Percentiles rank a stretch among this genome's conserved stretches.
Conservation (phyloP, 1,284 basidiomycete genomes). For the Mycena sp. region DNA sequence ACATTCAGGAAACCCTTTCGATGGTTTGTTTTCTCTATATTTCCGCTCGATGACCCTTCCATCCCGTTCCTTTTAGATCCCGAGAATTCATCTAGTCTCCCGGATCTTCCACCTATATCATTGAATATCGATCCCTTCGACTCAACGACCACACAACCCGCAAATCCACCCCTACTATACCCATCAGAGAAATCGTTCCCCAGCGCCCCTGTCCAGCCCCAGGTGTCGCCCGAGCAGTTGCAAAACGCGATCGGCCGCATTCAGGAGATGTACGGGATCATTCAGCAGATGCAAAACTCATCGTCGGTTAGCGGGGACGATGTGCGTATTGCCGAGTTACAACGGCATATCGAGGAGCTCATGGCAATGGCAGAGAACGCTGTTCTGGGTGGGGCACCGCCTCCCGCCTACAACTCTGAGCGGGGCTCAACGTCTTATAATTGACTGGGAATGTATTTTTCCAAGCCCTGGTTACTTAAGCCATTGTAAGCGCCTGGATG, state of each 20-base stretch:
- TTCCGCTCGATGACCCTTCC: not conserved
- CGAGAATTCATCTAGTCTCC: not conserved
- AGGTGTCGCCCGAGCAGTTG: not conserved
- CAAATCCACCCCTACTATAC: not conserved
- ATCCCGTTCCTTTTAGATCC: not conserved
- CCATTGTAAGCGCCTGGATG: too few species aligned
- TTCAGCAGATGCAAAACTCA: constrained; percentile 4
- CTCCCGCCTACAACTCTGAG: constrained; percentile 1
- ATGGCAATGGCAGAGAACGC: constrained; percentile 19
- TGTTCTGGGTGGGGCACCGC: constrained; percentile 9
- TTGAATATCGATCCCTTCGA: not conserved
- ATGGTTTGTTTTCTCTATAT: not conserved
- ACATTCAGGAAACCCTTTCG: not conserved
- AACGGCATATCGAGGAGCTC: constrained; percentile 15
- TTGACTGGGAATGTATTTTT: too few species aligned
- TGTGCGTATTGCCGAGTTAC: constrained; percentile 9
- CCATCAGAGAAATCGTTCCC: constrained; percentile 1
- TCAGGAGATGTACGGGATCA: constrained; percentile 10
- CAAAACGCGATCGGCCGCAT: constrained; percentile 5
- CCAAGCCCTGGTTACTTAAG: too few species aligned
- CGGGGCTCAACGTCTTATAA: not conserved
- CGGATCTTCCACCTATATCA: not conserved
- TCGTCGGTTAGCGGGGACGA: not conserved
- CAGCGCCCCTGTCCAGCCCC: not conserved
- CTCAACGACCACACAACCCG: too few species aligned